A percentile compares a stretch with the other conserved stretches of the same genome.
Evolutionary conservation across 352 stramenopile species (phyloP).

Genomic region (Phytophthora pini): DNA sequence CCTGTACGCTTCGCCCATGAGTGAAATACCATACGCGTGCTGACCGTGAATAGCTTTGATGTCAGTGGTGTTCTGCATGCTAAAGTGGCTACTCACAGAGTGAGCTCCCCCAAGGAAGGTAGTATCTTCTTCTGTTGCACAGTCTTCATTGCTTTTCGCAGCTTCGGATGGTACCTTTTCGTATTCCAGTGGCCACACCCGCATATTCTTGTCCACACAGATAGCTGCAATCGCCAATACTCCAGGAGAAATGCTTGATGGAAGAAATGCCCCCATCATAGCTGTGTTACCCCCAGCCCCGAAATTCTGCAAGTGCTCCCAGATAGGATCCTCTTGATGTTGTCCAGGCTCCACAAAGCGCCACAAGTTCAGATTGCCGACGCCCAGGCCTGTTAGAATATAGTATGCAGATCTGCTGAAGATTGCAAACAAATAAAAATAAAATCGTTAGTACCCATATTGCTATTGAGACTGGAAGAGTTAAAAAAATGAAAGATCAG

Average conservation of each 20-base stretch:
- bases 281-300: constrained; percentile 62
- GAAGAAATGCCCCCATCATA: constrained; percentile 60
- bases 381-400: constrained; percentile 71
- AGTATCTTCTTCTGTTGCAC: constrained; percentile 33
- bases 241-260: constrained; percentile 28
- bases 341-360: constrained; percentile 60
- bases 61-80: constrained; percentile 68
- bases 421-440: neutral
- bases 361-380: constrained; percentile 79
- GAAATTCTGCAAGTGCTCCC: constrained; percentile 67
- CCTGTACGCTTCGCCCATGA: constrained; percentile 70
- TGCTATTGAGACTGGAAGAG: too few species aligned
- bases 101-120: constrained; percentile 37
- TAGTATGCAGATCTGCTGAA: constrained; percentile 67
- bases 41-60: constrained; percentile 60
- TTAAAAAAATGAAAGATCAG: neutral
- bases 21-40: constrained; percentile 72
- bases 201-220: constrained; percentile 66
- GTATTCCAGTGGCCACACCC: constrained; percentile 71
- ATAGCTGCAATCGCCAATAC: constrained; percentile 54
- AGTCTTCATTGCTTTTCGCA: constrained; percentile 28
- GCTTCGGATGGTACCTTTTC: constrained; percentile 6
- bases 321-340: constrained; percentile 42
- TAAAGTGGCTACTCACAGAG: constrained; percentile 57
- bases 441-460: neutral